Conservation (phyloP, 2,329 filamentous ascomycete species). For the Biscogniauxia mediterranea region DNA sequence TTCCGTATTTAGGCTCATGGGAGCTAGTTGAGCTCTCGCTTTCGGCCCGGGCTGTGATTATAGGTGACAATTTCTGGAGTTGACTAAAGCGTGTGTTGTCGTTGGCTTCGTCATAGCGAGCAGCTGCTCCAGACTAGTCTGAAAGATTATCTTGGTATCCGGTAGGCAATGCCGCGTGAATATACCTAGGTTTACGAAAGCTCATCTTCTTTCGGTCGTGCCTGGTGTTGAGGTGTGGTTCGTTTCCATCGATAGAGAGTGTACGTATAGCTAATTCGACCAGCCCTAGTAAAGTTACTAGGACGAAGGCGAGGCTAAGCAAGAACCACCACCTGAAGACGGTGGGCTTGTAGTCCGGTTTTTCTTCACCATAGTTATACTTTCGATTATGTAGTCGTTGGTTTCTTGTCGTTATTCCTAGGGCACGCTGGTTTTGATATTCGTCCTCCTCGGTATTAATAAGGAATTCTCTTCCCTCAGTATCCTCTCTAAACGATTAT, state of each 20-base stretch:
- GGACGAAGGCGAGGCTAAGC: neutral
- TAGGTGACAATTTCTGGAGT: neutral
- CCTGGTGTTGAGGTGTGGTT: neutral
- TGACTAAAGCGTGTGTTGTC: neutral
- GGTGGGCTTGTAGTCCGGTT: neutral
- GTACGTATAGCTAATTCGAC: neutral
- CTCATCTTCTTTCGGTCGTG: neutral
- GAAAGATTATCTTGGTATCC: neutral
- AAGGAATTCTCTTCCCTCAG: neutral
- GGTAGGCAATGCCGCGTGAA: neutral
- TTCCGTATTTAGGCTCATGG: neutral
- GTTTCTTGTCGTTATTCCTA: neutral
- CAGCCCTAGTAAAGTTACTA: neutral
- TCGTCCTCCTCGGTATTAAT: neutral
- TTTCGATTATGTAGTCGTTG: neutral
- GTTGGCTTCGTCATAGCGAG: neutral
- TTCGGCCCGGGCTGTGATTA: neutral
- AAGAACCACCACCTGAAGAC: neutral
- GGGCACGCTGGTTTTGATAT: neutral
- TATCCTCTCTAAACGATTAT: neutral
- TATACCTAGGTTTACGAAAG: neutral
- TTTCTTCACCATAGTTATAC: neutral
- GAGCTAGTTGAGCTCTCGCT: neutral
- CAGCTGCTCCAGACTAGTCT: neutral
- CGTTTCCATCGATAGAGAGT: neutral